A percentile compares a stretch with the other conserved stretches of the same genome.
phyloP scores from a whole-genome alignment of 495 filamentous ascomycete species.

The Delitschia confertaspora region DNA sequence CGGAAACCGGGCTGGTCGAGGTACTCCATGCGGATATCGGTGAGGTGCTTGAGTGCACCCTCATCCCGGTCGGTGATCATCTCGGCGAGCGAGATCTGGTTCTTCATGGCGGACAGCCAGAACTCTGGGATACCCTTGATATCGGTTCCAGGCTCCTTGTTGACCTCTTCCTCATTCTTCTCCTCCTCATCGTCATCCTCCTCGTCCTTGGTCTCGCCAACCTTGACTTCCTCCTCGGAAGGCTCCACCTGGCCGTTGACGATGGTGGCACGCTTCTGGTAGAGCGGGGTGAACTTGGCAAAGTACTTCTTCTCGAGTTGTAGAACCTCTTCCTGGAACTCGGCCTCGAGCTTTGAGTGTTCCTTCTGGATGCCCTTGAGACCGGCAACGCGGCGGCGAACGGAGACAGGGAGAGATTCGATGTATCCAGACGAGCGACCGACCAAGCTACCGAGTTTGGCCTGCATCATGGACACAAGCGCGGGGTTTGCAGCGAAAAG shows the following conservation, averaged over 20 bases:
- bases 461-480: slow-evolving; percentile 93
- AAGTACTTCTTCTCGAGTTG: slow-evolving; percentile 99
- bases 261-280: slow-evolving; percentile 88
- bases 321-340: slow-evolving; percentile 96
- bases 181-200: slow-evolving; percentile 58
- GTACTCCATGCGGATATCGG: slow-evolving; percentile 97
- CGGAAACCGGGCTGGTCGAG: slow-evolving; percentile 96
- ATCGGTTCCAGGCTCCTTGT: slow-evolving; percentile 39
- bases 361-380: slow-evolving; percentile 98
- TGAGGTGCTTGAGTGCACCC: slow-evolving; percentile 79
- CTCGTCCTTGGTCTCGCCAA: slow-evolving; percentile 72
- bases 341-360: slow-evolving; percentile 92
- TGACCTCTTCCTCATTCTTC: slow-evolving; percentile 45
- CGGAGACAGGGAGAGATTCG: slow-evolving; percentile 78
- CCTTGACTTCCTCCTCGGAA: slow-evolving; percentile 72
- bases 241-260: slow-evolving; percentile 85
- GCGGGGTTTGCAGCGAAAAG: slow-evolving; percentile 91
- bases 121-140: slow-evolving; percentile 88
- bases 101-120: slow-evolving; percentile 99
- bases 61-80: slow-evolving; percentile 98
- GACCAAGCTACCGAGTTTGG: slow-evolving; percentile 85
- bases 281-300: slow-evolving; percentile 94
- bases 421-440: slow-evolving; percentile 96
- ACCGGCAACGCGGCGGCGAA: slow-evolving; percentile 87
- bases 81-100: slow-evolving; percentile 89